Evolutionary conservation across 202 grass and related monocot genomes (phyloP), one percentile per base, ranked within the genome.

Genomic region (Setaria italica): DNA sequence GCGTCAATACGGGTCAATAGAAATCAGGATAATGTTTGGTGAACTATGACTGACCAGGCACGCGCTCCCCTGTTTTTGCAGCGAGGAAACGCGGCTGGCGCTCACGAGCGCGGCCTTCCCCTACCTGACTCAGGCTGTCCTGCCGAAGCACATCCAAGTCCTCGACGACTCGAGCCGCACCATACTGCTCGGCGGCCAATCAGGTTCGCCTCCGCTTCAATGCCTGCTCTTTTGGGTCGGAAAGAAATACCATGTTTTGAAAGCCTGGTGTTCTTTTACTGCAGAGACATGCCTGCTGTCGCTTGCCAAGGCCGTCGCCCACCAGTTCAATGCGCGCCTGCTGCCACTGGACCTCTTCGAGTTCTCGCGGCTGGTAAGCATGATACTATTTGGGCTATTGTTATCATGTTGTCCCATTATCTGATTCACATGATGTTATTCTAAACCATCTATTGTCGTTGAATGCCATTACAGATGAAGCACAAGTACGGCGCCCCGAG

Each of bases 231-330:
- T 16, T 57, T 34, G 16, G 48, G 19, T 16, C 4, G 5, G 43
- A 10, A 10, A 3, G 56, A 34, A 62, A 76, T 45, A 53, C 34
- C 48, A 8, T 83, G 21, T 79, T 82, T 67, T 83, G 5, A 79
- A 11, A 25, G 3, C 7, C 8, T 0, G 0, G 3, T 39, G 25
- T 58, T 62, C 9, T 69, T 41, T 41, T 87, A 12, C 67, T 91
- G 80, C 84, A 99, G 96, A 99, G 87, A 67, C 21, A 41, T 99
- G 90, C 88, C 93, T 94, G 25, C 80, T 85, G 45, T 85, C 86
- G 67, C 93, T 99, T 41, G 84, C 77, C 1, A 99, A 91, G 72
- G 91, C 91, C 82, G 19, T 99, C 37, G 86, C 96, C 3, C 80
- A 99, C 86, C 82, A 91, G 50, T 99, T 83, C 67, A 79, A 82